A percentile compares a stretch with the other conserved stretches of the same genome.
These are phyloP conservation scores for Neurospora sp. DNA, from an alignment of 2,329 filamentous ascomycete species.

Conservation along the genomic window DNA sequence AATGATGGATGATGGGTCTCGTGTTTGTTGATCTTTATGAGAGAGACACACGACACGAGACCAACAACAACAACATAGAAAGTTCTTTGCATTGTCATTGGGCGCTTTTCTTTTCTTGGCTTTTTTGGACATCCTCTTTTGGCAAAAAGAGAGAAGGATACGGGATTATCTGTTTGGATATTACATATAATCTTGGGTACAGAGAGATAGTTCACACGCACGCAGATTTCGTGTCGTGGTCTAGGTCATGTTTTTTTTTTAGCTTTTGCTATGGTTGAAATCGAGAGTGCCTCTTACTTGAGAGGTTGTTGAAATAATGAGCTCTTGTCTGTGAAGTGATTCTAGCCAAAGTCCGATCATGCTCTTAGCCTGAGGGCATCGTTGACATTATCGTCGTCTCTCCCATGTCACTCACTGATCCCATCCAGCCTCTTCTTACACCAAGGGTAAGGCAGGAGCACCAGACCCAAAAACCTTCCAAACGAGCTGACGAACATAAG, in stretches of 20 bases:
- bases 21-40: not conserved
- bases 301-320: not conserved
- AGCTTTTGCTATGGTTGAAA: not conserved
- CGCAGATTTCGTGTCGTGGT: not conserved
- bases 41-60: not conserved
- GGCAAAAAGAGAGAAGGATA: not conserved
- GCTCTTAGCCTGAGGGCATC: too few relatives aligned
- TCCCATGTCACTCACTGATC: too few relatives aligned
- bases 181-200: not conserved
- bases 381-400: too few relatives aligned
- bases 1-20: not conserved
- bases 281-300: not conserved
- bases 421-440: too few relatives aligned
- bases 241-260: not conserved
- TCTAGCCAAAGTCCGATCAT: too few relatives aligned
- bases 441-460: not conserved
- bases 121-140: conserved; percentile 1
- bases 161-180: not conserved
- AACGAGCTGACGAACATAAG: not conserved
- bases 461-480: not conserved
- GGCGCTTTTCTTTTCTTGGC: not conserved
- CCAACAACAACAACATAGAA: not conserved
- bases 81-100: not conserved
- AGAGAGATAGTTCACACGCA: not conserved
- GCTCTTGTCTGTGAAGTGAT: not conserved